Evolutionary conservation across 2,329 filamentous ascomycete species (phyloP).

Genomic region (Arthrobotrys musiformis): DNA sequence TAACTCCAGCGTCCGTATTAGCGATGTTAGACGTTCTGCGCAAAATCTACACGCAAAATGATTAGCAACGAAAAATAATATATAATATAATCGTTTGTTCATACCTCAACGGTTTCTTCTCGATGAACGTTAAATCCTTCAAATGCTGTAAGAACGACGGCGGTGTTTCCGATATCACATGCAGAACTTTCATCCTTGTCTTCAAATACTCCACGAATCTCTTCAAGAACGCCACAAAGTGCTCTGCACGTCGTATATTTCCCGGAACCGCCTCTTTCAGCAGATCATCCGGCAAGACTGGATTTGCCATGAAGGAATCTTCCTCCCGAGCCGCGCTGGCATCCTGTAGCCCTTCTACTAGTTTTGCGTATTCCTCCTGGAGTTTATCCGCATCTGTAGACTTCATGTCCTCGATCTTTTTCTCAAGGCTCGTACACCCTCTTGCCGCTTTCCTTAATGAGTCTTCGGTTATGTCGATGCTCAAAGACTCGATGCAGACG

Average conservation of each 20-base stretch:
- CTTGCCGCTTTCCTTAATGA: slow-evolving; percentile 89
- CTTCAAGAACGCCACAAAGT: slow-evolving; percentile 94
- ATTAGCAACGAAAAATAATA: slow-evolving; percentile 10
- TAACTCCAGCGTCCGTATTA: slow-evolving; percentile 92
- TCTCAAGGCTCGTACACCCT: slow-evolving; percentile 89
- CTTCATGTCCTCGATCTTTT: slow-evolving; percentile 92
- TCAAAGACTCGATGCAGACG: slow-evolving; percentile 96
- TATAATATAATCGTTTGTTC: background rate
- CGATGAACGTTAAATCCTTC: slow-evolving; percentile 96
- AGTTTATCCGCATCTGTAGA: slow-evolving; percentile 94
- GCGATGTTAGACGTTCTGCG: slow-evolving; percentile 89
- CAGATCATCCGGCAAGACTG: slow-evolving; percentile 89
- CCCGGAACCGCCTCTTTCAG: slow-evolving; percentile 95
- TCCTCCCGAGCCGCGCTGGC: slow-evolving; percentile 90
- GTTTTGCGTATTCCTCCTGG: slow-evolving; percentile 92
- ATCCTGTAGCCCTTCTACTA: slow-evolving; percentile 89
- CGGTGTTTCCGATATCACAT: slow-evolving; percentile 96
- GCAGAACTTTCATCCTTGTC: slow-evolving; percentile 97
- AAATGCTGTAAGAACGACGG: slow-evolving; percentile 92
- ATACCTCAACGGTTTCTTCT: slow-evolving; percentile 84
- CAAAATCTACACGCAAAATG: slow-evolving; percentile 72
- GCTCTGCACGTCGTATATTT: slow-evolving; percentile 93
- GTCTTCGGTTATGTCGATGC: slow-evolving; percentile 95
- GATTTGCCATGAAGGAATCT: slow-evolving; percentile 97
- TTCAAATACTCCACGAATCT: slow-evolving; percentile 97